These are phyloP conservation scores for Onygena corvina DNA, from an alignment of 2,329 filamentous ascomycete genomes.

Conservation along the genomic window DNA sequence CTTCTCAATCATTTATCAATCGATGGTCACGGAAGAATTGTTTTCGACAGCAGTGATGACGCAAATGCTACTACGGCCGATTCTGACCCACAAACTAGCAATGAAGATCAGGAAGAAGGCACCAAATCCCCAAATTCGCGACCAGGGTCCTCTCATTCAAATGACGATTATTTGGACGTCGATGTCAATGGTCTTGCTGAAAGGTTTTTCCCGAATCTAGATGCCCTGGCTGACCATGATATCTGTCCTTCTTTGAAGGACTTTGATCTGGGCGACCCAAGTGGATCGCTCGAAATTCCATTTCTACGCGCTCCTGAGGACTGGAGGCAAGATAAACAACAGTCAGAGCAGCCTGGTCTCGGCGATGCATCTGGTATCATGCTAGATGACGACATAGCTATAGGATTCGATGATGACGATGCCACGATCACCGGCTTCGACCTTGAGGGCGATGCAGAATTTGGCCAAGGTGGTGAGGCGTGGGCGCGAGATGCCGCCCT, in stretches of 20 bases:
- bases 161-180: conserved; percentile 55
- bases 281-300: conserved; percentile 75
- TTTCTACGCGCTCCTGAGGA: conserved; percentile 84
- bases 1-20: conserved; percentile 95
- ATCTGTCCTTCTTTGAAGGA: conserved; percentile 91
- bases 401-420: conserved; percentile 70
- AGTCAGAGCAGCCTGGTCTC: conserved; percentile 39
- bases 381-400: conserved; percentile 73
- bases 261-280: conserved; percentile 79
- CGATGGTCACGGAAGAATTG: conserved; percentile 79
- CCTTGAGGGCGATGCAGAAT: conserved; percentile 58
- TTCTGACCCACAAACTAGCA: conserved; percentile 23
- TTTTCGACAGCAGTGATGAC: conserved; percentile 97
- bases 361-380: conserved; percentile 66
- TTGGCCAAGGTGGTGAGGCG: conserved; percentile 89
- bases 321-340: conserved; percentile 57
- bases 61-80: conserved; percentile 41
- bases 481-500: conserved; percentile 86
- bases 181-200: conserved; percentile 62
- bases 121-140: conserved; percentile 22
- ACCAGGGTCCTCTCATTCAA: conserved; percentile 26
- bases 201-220: conserved; percentile 76
- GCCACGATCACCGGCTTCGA: conserved; percentile 58
- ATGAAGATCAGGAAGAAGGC: conserved; percentile 35
- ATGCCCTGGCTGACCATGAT: conserved; percentile 67